A percentile compares a stretch with the other conserved stretches of the same genome.
These are phyloP conservation scores for Arachis monticola DNA, from an alignment of 331 rosid species.

Conservation along the genomic window DNA sequence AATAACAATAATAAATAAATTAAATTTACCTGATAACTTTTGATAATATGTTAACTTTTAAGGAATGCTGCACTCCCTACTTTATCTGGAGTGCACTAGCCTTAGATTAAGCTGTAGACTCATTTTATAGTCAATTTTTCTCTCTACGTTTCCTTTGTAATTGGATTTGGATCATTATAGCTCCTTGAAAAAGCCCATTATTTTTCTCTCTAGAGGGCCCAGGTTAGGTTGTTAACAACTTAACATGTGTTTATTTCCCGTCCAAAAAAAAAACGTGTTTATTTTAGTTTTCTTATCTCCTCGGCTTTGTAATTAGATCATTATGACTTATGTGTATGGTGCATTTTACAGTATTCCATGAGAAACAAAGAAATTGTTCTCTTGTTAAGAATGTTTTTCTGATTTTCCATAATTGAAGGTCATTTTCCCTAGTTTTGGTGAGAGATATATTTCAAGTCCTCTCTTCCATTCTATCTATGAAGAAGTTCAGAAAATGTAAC, in stretches of 20 bases:
- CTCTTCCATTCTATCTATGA: conserved; percentile 82
- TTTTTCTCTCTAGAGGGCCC: conserved; percentile 21
- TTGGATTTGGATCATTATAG: not conserved
- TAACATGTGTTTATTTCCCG: no score
- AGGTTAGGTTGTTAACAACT: conserved; percentile 3
- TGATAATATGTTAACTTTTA: no score
- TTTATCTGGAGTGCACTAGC: no score
- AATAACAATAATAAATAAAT: no score
- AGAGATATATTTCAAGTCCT: conserved; percentile 78
- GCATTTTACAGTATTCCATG: not conserved
- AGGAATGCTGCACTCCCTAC: no score
- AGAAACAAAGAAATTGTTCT: conserved; percentile 19
- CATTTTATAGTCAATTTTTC: conserved; percentile 14
- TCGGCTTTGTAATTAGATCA: conserved; percentile 22
- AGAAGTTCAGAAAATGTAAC: conserved; percentile 68
- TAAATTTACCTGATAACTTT: no score
- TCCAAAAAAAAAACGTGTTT: no score
- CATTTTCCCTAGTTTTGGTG: conserved; percentile 93
- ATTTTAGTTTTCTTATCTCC: not conserved
- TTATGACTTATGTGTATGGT: conserved; percentile 4
- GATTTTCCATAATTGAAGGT: conserved; percentile 57
- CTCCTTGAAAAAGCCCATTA: not conserved
- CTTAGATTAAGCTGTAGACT: conserved; percentile 26
- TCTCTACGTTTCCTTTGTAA: not conserved
- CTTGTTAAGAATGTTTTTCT: conserved; percentile 16